Evolutionary conservation across 2,329 filamentous ascomycete species (phyloP).

Genomic region (Aphanoascus verrucosus): DNA sequence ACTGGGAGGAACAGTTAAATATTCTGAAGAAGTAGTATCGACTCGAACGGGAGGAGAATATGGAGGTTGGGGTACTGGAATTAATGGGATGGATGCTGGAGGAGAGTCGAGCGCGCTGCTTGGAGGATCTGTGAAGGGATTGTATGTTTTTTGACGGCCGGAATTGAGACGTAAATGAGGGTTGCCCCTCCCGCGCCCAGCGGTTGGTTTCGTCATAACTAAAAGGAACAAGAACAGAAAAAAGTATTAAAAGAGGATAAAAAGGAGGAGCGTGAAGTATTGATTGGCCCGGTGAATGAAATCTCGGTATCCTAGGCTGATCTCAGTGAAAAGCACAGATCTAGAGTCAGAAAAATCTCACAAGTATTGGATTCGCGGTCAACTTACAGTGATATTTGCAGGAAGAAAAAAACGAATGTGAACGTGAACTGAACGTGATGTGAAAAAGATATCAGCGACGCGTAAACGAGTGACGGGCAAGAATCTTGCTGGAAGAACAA

Average conservation of each 20-base stretch:
- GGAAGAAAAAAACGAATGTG: neutral
- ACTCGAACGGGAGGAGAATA: constrained; percentile 1
- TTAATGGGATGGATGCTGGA: constrained; percentile 3
- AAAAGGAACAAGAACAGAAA: neutral
- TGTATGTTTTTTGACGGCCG: constrained; percentile 2
- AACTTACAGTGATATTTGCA: neutral
- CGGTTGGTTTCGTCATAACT: neutral
- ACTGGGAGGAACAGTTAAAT: constrained; percentile 6
- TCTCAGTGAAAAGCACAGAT: neutral
- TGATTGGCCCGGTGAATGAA: neutral
- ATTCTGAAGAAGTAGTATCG: constrained; percentile 3
- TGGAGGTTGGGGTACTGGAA: constrained; percentile 5
- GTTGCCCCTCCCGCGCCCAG: neutral
- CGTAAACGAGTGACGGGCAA: neutral
- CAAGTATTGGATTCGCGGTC: neutral
- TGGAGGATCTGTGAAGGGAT: constrained; percentile 5
- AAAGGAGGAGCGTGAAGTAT: neutral
- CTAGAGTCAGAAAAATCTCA: neutral
- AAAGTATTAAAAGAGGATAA: neutral
- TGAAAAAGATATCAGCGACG: neutral
- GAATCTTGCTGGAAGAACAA: neutral
- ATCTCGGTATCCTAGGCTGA: neutral
- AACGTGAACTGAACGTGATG: neutral
- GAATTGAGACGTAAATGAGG: constrained; percentile 10
- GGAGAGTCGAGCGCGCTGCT: neutral